Evolutionary conservation across 1,139 yeast genomes (phyloP), one percentile per base, ranked within the genome.

Genomic region (Trichomonascaceae sp.): DNA sequence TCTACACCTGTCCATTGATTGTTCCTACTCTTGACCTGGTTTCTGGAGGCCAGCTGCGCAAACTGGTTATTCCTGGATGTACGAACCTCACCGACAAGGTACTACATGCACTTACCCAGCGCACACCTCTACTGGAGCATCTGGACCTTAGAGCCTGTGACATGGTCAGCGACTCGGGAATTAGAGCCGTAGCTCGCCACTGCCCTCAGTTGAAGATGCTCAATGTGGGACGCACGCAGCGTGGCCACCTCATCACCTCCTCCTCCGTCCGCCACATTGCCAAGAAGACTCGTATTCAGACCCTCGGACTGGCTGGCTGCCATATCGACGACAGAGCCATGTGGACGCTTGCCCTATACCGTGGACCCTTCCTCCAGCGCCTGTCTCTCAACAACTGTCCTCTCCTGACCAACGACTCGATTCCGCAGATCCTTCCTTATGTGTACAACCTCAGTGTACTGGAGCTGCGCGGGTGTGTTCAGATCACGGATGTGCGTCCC

Each of bases 231-330:
- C 69, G 97, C 40, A 87, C 82, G 39, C 61, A 68, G 25, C 67
- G 69, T 37, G 84, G 92, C 13, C 69, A 71, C 32, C 56, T 69
- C 27, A 71, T 87, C 30, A 78, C 94, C 2, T 92, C 84, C 59
- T 61, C 68, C 28, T 71, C 92, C 11, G 56, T 85, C 27, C 60
- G 70, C 13, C 66, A 68, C 16, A 58, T 87, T 22, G 70, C 76
- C 4, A 62, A 64, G 29, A 71, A 71, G 45, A 66, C 72, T 2
- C 53, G 62, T 11, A 59, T 85, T 28, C 64, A 64, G 32, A 85
- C 96, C 0, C 62, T 87, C 31, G 97, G 97, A 0, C 59, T 84
- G 13, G 95, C 97, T 0, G 97, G 97, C 5, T 82, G 95, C 53
- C 64, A 70, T 36, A 67, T 87, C 17, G 71, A 80, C 14, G 95